A percentile compares a stretch with the other conserved stretches of the same genome.
Conservation (phyloP, 2,329 filamentous ascomycete genomes). For the Calonectria pseudoturangicola region DNA sequence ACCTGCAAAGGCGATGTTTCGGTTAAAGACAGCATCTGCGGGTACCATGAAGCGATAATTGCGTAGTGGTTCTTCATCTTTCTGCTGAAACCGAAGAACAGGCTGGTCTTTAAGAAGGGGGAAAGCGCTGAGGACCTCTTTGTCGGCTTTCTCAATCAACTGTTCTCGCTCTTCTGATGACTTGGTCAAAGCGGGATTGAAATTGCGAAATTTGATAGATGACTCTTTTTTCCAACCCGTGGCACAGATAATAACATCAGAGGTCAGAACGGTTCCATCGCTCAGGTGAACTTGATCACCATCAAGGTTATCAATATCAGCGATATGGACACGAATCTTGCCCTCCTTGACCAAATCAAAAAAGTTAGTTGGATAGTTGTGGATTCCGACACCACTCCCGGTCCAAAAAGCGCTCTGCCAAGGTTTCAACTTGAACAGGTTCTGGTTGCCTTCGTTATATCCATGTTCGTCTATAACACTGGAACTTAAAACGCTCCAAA, state of each 20-base stretch:
- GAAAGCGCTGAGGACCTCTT: constrained; percentile 43
- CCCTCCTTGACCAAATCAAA: constrained; percentile 70
- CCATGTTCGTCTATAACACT: constrained; percentile 67
- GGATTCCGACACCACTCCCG: constrained; percentile 70
- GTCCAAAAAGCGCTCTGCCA: constrained; percentile 66
- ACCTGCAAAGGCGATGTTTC: constrained; percentile 59
- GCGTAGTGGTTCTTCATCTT: constrained; percentile 45
- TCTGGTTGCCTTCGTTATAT: constrained; percentile 63
- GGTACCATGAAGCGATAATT: constrained; percentile 54
- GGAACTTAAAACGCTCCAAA: constrained; percentile 68
- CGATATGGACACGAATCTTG: constrained; percentile 67
- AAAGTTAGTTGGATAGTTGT: constrained; percentile 70
- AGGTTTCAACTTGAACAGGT: constrained; percentile 62
- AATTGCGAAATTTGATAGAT: constrained; percentile 62
- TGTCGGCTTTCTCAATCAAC: constrained; percentile 39
- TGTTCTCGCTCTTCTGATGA: constrained; percentile 16
- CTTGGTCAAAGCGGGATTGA: constrained; percentile 23
- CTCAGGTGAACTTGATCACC: constrained; percentile 63
- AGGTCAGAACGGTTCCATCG: constrained; percentile 60
- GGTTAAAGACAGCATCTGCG: constrained; percentile 34
- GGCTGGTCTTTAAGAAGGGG: constrained; percentile 46
- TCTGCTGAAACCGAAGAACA: constrained; percentile 39
- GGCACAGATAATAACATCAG: constrained; percentile 68
- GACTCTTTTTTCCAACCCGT: constrained; percentile 71
- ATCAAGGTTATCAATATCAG: constrained; percentile 65